Percentiles rank a stretch among this genome's conserved stretches.
phyloP scores from a whole-genome alignment of 768 basidiomycete species.

The Kwoniella pini region DNA sequence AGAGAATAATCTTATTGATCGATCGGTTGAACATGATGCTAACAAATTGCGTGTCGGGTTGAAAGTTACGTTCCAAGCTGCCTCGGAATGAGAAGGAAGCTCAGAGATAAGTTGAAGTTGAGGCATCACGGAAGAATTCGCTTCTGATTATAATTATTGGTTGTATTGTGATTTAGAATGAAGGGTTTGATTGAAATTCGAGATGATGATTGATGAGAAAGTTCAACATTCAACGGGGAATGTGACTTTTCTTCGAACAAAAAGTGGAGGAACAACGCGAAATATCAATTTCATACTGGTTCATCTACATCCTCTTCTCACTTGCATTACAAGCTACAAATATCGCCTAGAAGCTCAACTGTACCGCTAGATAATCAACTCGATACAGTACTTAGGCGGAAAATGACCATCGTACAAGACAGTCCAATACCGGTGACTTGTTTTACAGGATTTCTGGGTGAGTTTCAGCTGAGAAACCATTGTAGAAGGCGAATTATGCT shows the following conservation, averaged over 20 bases:
- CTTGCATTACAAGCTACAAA: no score
- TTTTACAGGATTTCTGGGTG: constrained; percentile 82
- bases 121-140: constrained; percentile 38
- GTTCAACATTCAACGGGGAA: no score
- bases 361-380: not conserved
- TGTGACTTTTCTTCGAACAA: no score
- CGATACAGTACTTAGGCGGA: not conserved
- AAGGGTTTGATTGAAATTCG: no score
- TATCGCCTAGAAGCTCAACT: no score
- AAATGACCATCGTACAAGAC: constrained; percentile 12
- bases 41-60: constrained; percentile 77
- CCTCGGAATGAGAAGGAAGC: constrained; percentile 65
- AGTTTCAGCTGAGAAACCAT: no score
- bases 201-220: no score
- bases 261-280: no score
- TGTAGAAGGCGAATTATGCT: not conserved
- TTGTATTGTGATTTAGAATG: no score
- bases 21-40: constrained; percentile 94
- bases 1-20: constrained; percentile 78
- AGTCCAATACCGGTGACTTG: constrained; percentile 77
- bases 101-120: constrained; percentile 45
- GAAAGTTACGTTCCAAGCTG: constrained; percentile 87
- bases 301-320: no score
- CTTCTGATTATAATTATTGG: no score
- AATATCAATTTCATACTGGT: no score